A percentile compares a stretch with the other conserved stretches of the same genome.
These are phyloP conservation scores for Hypoxylon lienhwacheense DNA, from an alignment of 495 filamentous ascomycete genomes.

Conservation along the genomic window DNA sequence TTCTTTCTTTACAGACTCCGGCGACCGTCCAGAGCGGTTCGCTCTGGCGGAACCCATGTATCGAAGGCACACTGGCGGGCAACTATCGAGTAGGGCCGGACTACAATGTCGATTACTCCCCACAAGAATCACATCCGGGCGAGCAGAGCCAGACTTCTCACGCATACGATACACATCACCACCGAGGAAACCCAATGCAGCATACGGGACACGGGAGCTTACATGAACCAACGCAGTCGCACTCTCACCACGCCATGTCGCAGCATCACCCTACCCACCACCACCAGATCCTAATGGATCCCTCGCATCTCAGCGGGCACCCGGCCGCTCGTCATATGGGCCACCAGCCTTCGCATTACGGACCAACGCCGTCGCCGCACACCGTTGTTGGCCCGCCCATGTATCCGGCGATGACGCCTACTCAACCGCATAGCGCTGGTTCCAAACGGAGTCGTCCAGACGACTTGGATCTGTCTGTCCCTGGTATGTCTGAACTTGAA, in stretches of 20 bases:
- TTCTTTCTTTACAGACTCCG: slow-evolving; percentile 57
- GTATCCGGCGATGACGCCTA: slow-evolving; percentile 50
- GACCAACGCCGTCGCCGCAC: slow-evolving; percentile 46
- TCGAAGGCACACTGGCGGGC: slow-evolving; percentile 67
- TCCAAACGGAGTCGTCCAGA: slow-evolving; percentile 52
- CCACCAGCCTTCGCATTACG: slow-evolving; percentile 51
- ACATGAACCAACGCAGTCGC: slow-evolving; percentile 48
- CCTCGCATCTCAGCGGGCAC: slow-evolving; percentile 49
- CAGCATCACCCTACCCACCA: slow-evolving; percentile 55
- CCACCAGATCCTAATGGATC: slow-evolving; percentile 53
- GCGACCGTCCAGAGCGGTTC: slow-evolving; percentile 68
- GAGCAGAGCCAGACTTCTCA: slow-evolving; percentile 55
- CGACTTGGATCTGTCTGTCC: slow-evolving; percentile 53
- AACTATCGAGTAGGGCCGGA: slow-evolving; percentile 62
- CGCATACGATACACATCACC: slow-evolving; percentile 56
- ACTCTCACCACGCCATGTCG: slow-evolving; percentile 52
- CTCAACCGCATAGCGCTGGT: slow-evolving; percentile 47
- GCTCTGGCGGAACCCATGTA: slow-evolving; percentile 75
- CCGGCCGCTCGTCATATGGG: slow-evolving; percentile 50
- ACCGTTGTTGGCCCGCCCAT: slow-evolving; percentile 45
- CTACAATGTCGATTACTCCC: slow-evolving; percentile 66
- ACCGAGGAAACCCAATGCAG: slow-evolving; percentile 43
- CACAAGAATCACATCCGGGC: slow-evolving; percentile 60
- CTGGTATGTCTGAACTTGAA: slow-evolving; percentile 53
- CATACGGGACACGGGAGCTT: slow-evolving; percentile 48